These are phyloP conservation scores for Mytilinidion resinicola DNA, from an alignment of 495 filamentous ascomycete species.

Conservation along the genomic window DNA sequence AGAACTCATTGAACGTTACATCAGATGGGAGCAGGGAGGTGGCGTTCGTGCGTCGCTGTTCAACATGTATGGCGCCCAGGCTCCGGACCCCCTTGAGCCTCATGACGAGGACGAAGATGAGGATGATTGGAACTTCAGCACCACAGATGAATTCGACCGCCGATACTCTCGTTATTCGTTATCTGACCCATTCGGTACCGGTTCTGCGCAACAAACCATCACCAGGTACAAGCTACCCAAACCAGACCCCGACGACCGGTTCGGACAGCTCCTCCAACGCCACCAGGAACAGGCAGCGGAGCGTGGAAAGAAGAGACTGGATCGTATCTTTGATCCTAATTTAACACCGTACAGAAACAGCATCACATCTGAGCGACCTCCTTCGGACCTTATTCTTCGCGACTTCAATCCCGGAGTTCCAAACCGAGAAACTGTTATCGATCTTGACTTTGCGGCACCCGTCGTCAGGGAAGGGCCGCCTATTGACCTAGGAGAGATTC, in stretches of 20 bases:
- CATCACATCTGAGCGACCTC: constrained; percentile 13
- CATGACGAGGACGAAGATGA: constrained; percentile 40
- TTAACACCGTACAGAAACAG: constrained; percentile 21
- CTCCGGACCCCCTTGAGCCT: constrained; percentile 43
- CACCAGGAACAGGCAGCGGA: constrained; percentile 26
- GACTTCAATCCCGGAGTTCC: constrained; percentile 28
- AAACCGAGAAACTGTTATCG: constrained; percentile 37
- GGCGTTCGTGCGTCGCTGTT: constrained; percentile 82
- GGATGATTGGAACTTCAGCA: constrained; percentile 91
- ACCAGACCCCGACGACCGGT: constrained; percentile 16
- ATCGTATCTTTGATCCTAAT: constrained; percentile 33
- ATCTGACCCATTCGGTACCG: constrained; percentile 14
- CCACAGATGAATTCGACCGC: constrained; percentile 75
- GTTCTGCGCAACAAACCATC: constrained; percentile 8
- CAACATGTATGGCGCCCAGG: constrained; percentile 64
- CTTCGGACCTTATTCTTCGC: constrained; percentile 34
- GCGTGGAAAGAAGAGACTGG: constrained; percentile 25
- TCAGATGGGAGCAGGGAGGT: constrained; percentile 77
- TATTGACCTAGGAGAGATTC: constrained; percentile 26
- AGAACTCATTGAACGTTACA: constrained; percentile 75
- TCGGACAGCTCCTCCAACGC: constrained; percentile 22
- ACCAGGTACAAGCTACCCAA: constrained; percentile 22
- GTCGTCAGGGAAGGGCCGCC: constrained; percentile 49
- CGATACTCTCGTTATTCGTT: constrained; percentile 15
- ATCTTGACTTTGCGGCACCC: constrained; percentile 49